Conservation (phyloP, 1,284 basidiomycete genomes). For the Trametes hirsuta region DNA sequence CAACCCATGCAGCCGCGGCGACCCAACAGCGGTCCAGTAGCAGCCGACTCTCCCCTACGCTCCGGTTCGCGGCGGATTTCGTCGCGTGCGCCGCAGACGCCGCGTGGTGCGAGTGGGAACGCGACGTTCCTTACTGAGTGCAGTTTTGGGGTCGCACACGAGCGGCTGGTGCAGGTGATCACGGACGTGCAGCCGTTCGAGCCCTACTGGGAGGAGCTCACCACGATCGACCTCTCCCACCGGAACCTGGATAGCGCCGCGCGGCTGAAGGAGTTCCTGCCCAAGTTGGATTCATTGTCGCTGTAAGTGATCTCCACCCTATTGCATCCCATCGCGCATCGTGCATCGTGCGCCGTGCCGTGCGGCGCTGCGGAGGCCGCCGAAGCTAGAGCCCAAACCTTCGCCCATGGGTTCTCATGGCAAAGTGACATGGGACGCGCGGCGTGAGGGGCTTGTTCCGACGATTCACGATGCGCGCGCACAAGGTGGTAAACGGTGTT, state of each 20-base stretch:
- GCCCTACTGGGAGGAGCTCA: slow-evolving; percentile 90
- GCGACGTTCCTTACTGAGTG: slow-evolving; percentile 93
- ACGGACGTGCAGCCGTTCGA: slow-evolving; percentile 96
- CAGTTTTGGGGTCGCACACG: slow-evolving; percentile 92
- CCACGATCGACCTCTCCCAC: slow-evolving; percentile 75
- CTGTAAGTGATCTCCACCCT: slow-evolving; percentile 57
- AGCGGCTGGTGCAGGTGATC: slow-evolving; percentile 88
- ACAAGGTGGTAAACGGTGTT: slow-evolving; percentile 3
- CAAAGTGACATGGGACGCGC: slow-evolving; percentile 7
- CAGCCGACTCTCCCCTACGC: slow-evolving; percentile 21
- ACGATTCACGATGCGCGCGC: not conserved
- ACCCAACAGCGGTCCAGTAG: slow-evolving; percentile 35
- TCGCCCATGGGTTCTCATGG: slow-evolving; percentile 10
- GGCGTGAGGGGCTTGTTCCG: slow-evolving; percentile 5
- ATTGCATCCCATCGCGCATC: not conserved
- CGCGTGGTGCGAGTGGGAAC: slow-evolving; percentile 37
- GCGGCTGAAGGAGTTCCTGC: slow-evolving; percentile 92
- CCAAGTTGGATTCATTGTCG: slow-evolving; percentile 78
- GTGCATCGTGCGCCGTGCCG: too few relatives aligned
- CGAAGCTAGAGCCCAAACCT: not conserved
- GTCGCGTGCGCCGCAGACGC: slow-evolving; percentile 43
- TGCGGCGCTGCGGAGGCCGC: slow-evolving; percentile 1
- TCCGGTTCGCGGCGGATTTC: slow-evolving; percentile 47
- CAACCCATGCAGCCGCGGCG: slow-evolving; percentile 48
- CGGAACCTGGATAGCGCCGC: slow-evolving; percentile 89